Base-by-base conservation (phyloP, 805 yeast species). In the Sugiyamaella marilandica region DNA sequence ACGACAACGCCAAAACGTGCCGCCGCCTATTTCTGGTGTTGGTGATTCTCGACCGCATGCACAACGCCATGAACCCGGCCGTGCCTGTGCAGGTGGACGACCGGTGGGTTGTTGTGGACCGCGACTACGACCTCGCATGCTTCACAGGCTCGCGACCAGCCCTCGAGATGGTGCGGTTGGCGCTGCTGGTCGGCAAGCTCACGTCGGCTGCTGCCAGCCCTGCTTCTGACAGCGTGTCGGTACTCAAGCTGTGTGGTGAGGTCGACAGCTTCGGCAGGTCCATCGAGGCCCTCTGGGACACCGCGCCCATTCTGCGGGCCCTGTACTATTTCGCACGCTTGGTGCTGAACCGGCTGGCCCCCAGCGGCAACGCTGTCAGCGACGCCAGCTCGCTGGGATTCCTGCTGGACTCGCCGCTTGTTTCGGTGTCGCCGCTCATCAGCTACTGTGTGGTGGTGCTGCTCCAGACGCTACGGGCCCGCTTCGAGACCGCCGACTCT, bases 21-120 rank as follows among this genome's bases (percentile, higher is more conserved):
- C 51, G 70, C 19, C 59, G 70, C 13, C 49, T 59, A 19, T 66
- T 58, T 49, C 48, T 66, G 49, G 58, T 64, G 11, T 51, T 65
- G 44, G 64, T 57, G 16, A 41, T 58, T 10, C 52, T 67, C 13
- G 70, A 66, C 50, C 56, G 70, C 2, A 57, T 64, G 60, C 55
- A 59, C 48, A 51, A 67, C n/a, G 57, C 55, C 10, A 54, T 63
- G 26, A 51, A 54, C 10, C 36, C 49, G 16, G 44, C 57, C 24
- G 49, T 50, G 24, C 69, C 70, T 14, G 32, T 57, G 5, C 50
- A 57, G 52, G 55, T 64, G 19, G 62, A 65, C 2, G 64, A 59
- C 16, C 45, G 44, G 14, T 49, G 48, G n/a, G 52, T 67, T 18
- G 37, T 18, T 9, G 55, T 63, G 13, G 50, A 57, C 31, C 45